A percentile compares a stretch with the other conserved stretches of the same genome.
Evolutionary conservation across 208 protist genomes (phyloP).

Genomic region (Crithidia bombi): DNA sequence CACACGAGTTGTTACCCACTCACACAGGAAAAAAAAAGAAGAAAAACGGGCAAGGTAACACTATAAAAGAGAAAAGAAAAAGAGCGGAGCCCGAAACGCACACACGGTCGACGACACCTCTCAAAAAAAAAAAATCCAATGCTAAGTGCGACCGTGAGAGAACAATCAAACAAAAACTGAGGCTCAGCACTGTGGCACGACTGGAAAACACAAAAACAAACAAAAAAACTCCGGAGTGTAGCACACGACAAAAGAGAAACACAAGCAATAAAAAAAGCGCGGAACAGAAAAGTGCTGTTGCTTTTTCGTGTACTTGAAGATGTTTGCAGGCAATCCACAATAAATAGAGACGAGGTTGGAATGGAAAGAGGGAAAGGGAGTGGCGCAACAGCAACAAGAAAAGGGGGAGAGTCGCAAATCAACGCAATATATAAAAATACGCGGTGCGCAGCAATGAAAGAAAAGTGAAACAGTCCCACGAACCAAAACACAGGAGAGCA

Average conservation of each 20-base stretch:
- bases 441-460: constrained; percentile 12
- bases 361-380: not conserved
- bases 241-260: no score
- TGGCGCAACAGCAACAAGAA: not conserved
- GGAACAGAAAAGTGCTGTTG: not conserved
- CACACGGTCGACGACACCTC: no score
- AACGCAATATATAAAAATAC: constrained; percentile 8
- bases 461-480: no score
- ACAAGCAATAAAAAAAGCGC: not conserved
- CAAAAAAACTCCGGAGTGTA: no score
- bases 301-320: no score
- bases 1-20: not conserved
- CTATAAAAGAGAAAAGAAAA: not conserved
- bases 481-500: no score
- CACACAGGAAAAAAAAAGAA: constrained; percentile 3
- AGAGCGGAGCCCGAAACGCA: not conserved
- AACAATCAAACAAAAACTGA: constrained; percentile 8
- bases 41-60: not conserved
- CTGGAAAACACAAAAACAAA: not conserved
- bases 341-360: no score
- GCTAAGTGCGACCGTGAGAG: no score
- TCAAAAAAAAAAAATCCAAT: no score
- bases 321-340: no score
- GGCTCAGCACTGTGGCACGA: not conserved
- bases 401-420: not conserved